These are phyloP conservation scores for Sutorius eximius DNA, from an alignment of 1,284 basidiomycete species.

Conservation along the genomic window DNA sequence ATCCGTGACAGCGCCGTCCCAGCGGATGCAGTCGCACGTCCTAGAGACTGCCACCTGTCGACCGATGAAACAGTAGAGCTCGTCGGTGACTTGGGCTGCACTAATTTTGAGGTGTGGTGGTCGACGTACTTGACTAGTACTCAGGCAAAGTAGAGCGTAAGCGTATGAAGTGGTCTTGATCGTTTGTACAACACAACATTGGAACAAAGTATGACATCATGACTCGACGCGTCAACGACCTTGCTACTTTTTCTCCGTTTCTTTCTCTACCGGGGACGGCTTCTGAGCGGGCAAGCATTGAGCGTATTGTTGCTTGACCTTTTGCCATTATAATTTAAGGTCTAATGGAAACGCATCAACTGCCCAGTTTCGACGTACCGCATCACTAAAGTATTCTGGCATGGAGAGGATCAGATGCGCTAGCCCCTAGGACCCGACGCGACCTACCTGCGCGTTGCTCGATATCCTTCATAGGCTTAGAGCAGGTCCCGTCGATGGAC, in stretches of 20 bases:
- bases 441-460: constrained; percentile 34
- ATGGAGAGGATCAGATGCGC: background rate
- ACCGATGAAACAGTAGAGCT: constrained; percentile 66
- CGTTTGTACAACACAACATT: constrained; percentile 9
- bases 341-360: background rate
- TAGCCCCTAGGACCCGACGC: background rate
- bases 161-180: background rate
- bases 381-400: constrained; percentile 32
- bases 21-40: constrained; percentile 62
- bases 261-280: constrained; percentile 12
- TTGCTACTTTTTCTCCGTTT: background rate
- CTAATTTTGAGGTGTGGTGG: constrained; percentile 80
- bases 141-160: constrained; percentile 14
- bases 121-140: constrained; percentile 34
- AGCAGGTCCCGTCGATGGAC: constrained; percentile 42
- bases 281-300: constrained; percentile 13
- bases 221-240: background rate
- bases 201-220: background rate
- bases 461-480: constrained; percentile 29
- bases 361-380: constrained; percentile 16
- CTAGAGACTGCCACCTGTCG: constrained; percentile 70
- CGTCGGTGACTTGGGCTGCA: constrained; percentile 57
- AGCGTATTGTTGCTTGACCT: constrained; percentile 30
- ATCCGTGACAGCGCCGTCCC: constrained; percentile 66
- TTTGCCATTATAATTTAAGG: background rate